Base-by-base conservation (phyloP, 106 monocot genomes). In the Dendrobium officinale region DNA sequence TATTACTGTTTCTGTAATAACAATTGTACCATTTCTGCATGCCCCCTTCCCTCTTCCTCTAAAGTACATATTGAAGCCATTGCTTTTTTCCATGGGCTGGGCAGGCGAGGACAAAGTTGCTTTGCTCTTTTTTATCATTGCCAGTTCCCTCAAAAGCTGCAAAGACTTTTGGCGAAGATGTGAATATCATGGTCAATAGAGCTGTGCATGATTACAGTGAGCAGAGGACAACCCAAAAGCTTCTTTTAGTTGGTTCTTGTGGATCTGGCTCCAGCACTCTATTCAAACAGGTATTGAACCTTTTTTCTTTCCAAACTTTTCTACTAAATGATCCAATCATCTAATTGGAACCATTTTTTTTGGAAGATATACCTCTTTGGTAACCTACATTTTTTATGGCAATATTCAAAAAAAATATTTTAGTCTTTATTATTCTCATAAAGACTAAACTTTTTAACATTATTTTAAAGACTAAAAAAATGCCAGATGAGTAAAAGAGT, bases 211-310 rank as follows among this genome's bases (percentile, higher is more conserved):
- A 88, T 45, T 99, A 90, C 81, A 45, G 86, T 72, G 92, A 91
- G 61, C 87, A 87, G 77, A 91, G 72, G 58, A 77, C 88, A 29
- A 80, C 86, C 47, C 98, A 95, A 73, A 99, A 90, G 86, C 76
- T 99, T 76, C 82, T 99, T 67, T 86, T 99, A 77, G 61, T 91
- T 86, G 97, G 97, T 7, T 81, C 78, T 83, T 59, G 85, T 78
- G 88, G 88, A 83, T 91, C 97, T 67, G 97, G 97, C 49, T 88
- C 94, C 6, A 94, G 94, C 80, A 92, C 94, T 79, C 88, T 98
- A 79, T 91, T 92, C 86, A 94, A 98, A 78, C 94, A 98, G 97
- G 97, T 98, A 86, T 42, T 26, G 26, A 15, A 9, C 64, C 64
- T 0, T 24, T 64, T 51, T 18, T 64, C 6, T 26, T 64, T 7